Evolutionary conservation across 768 basidiomycete genomes (phyloP).

Genomic region (Russula sp.): DNA sequence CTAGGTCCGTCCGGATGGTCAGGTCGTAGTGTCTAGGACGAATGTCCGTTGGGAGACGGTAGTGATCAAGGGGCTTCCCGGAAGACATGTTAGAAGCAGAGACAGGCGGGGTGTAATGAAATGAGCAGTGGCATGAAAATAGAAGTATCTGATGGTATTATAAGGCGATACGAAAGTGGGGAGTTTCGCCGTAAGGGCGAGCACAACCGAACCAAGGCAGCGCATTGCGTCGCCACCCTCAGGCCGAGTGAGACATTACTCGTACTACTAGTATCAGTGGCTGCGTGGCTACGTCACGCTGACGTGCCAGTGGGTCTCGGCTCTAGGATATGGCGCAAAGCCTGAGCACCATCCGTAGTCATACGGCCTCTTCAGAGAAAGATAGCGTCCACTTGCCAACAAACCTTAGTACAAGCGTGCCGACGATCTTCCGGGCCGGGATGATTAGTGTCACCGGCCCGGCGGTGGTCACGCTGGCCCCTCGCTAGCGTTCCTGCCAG

Average conservation of each 20-base stretch:
- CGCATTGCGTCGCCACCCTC: background rate
- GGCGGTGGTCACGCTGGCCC: too few relatives aligned
- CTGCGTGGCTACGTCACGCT: too few relatives aligned
- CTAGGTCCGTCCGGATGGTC: slow-evolving; percentile 75
- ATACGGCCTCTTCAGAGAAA: background rate
- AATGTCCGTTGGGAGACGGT: slow-evolving; percentile 62
- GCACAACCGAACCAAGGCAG: background rate
- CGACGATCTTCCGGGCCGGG: too few relatives aligned
- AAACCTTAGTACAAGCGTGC: background rate
- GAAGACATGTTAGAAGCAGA: slow-evolving; percentile 2
- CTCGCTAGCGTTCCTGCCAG: too few relatives aligned
- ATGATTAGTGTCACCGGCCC: background rate
- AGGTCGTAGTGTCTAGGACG: slow-evolving; percentile 75
- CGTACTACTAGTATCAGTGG: slow-evolving; percentile 2
- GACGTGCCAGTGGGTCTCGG: background rate
- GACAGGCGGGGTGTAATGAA: slow-evolving; percentile 1
- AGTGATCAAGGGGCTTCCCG: slow-evolving; percentile 22
- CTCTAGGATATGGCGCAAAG: background rate
- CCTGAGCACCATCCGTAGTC: background rate
- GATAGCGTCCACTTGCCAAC: background rate
- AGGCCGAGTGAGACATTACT: background rate
- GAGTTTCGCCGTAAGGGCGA: too few relatives aligned
- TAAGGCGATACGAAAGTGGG: background rate
- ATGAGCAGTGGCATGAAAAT: slow-evolving; percentile 11
- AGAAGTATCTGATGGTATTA: background rate